phyloP scores from a whole-genome alignment of 2,329 filamentous ascomycete species.

The Ceratocystis destructans region DNA sequence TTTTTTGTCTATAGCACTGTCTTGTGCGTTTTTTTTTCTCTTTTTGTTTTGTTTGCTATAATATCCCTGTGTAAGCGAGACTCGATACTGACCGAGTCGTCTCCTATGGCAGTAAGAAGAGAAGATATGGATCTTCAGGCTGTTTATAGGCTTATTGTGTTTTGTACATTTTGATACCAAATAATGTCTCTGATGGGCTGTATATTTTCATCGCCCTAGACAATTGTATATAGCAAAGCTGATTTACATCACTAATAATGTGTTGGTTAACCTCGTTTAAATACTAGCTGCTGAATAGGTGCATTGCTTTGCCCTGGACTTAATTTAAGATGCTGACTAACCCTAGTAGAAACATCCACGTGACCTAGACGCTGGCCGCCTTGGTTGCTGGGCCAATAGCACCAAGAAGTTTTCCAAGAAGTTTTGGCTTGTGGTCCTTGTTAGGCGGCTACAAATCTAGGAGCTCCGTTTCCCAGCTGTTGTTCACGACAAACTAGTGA shows the following conservation, averaged over 20 bases:
- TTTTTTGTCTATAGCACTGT: neutral
- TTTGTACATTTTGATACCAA: constrained; percentile 9
- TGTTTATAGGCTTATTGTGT: neutral
- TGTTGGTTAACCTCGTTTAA: too few relatives aligned
- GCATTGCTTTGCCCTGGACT: neutral
- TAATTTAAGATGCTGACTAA: neutral
- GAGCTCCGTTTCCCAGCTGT: neutral
- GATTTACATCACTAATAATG: neutral
- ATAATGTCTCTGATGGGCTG: neutral
- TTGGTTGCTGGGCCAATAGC: constrained; percentile 14
- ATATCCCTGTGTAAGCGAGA: too few relatives aligned
- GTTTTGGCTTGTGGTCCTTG: neutral
- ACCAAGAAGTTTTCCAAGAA: constrained; percentile 6
- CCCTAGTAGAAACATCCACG: neutral
- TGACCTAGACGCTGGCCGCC: neutral
- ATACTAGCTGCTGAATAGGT: neutral
- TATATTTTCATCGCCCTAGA: neutral
- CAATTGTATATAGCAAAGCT: neutral
- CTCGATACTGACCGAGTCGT: too few relatives aligned
- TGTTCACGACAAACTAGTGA: neutral
- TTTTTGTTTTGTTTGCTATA: neutral
- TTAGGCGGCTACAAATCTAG: neutral
- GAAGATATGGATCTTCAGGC: too few relatives aligned
- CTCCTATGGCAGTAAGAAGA: too few relatives aligned
- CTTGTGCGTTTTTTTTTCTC: neutral